Conservation (phyloP, 306 rosid species). For the Quercus suber region DNA sequence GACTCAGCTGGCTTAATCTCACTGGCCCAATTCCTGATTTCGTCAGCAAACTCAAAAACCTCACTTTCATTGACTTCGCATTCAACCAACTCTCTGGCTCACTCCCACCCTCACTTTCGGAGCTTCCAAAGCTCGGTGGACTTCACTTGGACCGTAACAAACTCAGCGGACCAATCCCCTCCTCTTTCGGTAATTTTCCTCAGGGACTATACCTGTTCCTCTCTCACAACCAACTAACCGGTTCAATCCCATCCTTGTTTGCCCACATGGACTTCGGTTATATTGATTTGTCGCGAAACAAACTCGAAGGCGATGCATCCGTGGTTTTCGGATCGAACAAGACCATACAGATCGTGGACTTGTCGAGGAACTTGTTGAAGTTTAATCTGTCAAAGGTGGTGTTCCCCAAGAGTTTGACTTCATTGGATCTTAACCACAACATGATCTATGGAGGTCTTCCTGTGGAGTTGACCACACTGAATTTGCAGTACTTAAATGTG, state of each 20-base stretch:
- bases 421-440: slow-evolving; percentile 63
- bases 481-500: slow-evolving; percentile 46
- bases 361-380: slow-evolving; percentile 56
- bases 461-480: slow-evolving; percentile 29
- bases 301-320: slow-evolving; percentile 65
- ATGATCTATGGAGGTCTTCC: slow-evolving; percentile 55
- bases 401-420: slow-evolving; percentile 39
- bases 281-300: slow-evolving; percentile 61
- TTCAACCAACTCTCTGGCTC: slow-evolving; percentile 54
- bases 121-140: slow-evolving; percentile 22
- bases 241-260: slow-evolving; percentile 49
- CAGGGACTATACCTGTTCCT: slow-evolving; percentile 23
- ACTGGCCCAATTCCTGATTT: slow-evolving; percentile 63
- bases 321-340: slow-evolving; percentile 49
- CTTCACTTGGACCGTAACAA: slow-evolving; percentile 49
- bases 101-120: slow-evolving; percentile 60
- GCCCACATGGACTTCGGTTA: slow-evolving; percentile 15
- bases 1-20: slow-evolving; percentile 48
- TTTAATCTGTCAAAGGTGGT: slow-evolving; percentile 46
- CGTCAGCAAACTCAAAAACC: slow-evolving; percentile 50
- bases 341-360: slow-evolving; percentile 34
- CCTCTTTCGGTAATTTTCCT: slow-evolving; percentile 40
- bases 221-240: slow-evolving; percentile 54
- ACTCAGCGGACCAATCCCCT: slow-evolving; percentile 42
- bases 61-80: slow-evolving; percentile 40